A percentile compares a stretch with the other conserved stretches of the same genome.
Evolutionary conservation across 257 asterid species (phyloP).

Genomic region (Solanum arcanum): DNA sequence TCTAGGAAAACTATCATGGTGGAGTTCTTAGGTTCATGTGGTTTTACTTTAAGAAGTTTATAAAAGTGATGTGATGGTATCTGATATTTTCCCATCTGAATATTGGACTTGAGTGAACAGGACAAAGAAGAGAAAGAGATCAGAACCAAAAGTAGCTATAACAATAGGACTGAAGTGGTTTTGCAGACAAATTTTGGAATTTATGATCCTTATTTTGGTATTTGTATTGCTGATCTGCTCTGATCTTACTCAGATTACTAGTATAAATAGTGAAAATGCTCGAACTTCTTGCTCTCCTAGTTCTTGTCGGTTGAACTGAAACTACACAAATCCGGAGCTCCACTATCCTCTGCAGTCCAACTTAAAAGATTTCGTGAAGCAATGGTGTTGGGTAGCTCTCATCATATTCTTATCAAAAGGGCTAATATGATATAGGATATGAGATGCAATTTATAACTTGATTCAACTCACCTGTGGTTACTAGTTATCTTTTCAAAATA

Average conservation of each 20-base stretch:
- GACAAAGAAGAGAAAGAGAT: neutral
- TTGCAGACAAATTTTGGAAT: neutral
- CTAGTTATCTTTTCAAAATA: neutral
- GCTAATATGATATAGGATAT: neutral
- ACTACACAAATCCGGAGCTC: neutral
- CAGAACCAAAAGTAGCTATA: neutral
- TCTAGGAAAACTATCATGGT: neutral
- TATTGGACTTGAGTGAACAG: neutral
- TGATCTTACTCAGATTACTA: neutral
- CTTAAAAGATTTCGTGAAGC: neutral
- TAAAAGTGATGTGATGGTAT: neutral
- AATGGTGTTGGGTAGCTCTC: neutral
- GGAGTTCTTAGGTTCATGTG: neutral
- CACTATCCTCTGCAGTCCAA: neutral
- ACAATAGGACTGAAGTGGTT: neutral
- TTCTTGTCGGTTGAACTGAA: neutral
- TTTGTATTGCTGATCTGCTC: neutral
- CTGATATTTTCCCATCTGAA: neutral
- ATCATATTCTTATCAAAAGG: neutral
- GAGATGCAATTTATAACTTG: neutral
- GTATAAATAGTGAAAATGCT: neutral
- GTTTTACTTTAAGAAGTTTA: neutral
- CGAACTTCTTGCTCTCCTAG: neutral
- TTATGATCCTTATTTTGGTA: neutral
- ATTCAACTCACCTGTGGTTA: neutral